These are phyloP conservation scores for Proliferodiscus dingleyae DNA, from an alignment of 2,329 filamentous ascomycete genomes.

Conservation along the genomic window DNA sequence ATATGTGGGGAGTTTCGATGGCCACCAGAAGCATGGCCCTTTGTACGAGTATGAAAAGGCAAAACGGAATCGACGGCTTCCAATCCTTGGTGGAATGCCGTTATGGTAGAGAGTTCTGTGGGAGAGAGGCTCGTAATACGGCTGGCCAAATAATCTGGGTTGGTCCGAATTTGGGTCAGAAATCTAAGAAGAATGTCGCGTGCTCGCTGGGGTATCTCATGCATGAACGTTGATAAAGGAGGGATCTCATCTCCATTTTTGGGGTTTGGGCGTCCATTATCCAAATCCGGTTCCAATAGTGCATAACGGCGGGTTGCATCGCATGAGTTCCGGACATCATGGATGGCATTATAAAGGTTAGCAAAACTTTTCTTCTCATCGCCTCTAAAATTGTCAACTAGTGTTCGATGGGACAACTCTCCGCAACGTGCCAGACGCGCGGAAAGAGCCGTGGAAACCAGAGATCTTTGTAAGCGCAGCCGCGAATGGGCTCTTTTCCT, in stretches of 20 bases:
- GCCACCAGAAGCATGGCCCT: slow-evolving; percentile 41
- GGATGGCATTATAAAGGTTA: slow-evolving; percentile 68
- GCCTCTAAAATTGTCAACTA: slow-evolving; percentile 72
- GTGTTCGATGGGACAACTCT: slow-evolving; percentile 67
- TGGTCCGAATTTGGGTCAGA: slow-evolving; percentile 74
- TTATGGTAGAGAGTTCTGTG: slow-evolving; percentile 71
- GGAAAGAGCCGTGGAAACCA: slow-evolving; percentile 70
- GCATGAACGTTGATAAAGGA: slow-evolving; percentile 53
- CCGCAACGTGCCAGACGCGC: slow-evolving; percentile 70
- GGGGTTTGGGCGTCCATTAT: slow-evolving; percentile 38
- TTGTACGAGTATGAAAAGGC: slow-evolving; percentile 54
- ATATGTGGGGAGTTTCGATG: slow-evolving; percentile 42
- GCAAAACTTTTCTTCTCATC: slow-evolving; percentile 77
- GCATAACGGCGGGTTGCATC: slow-evolving; percentile 68
- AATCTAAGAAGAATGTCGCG: slow-evolving; percentile 74
- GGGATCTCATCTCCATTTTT: slow-evolving; percentile 36
- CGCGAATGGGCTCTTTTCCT: slow-evolving; percentile 71
- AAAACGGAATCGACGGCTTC: slow-evolving; percentile 82
- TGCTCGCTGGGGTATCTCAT: slow-evolving; percentile 70
- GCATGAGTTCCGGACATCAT: slow-evolving; percentile 74
- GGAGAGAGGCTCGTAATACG: slow-evolving; percentile 72
- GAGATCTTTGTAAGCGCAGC: slow-evolving; percentile 66
- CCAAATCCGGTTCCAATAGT: slow-evolving; percentile 67
- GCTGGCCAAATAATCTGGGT: slow-evolving; percentile 81
- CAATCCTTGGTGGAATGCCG: slow-evolving; percentile 71